Evolutionary conservation across 2,329 filamentous ascomycete species (phyloP), one percentile per base, ranked within the genome.

Genomic region (Escovopsis sp.): DNA sequence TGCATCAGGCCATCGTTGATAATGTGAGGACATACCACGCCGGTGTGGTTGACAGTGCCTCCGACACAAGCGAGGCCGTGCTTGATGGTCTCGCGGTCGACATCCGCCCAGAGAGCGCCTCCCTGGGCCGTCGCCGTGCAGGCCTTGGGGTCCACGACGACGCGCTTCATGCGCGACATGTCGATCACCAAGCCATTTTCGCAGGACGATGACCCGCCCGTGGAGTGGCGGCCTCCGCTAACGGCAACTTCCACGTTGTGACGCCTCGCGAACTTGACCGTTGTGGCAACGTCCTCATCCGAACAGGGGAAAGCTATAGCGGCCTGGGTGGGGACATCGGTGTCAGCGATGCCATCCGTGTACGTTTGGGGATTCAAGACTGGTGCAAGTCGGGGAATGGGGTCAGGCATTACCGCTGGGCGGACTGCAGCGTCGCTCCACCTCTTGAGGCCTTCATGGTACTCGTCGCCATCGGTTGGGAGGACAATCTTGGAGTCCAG

Each of bases 21-120:
- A n/a, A 16, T 17, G 11, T 15, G 14, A 14, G 27, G 13, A 12
- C 28, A 5, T 31, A 31, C 72, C 8, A 77, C 64, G 4, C 74
- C 73, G 1, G 72, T 76, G 42, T 76, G 68, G 35, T 70, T 70
- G 6, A 77, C 71, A 0, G 72, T 74, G 1, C 72, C 72, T 4
- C 70, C 71, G 0, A 76, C 71, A 2, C 70, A 68, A 2, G 70
- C 72, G 0, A 76, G 58, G 0, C 61, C 61, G 43, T 69, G 51
- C 36, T 59, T 51, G 23, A 56, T 64, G 0, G 63, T 61, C 1
- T 62, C 63, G 2, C 53, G 48, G 39, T 76, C 70, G 7, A 76
- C 65, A 44, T 72, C 64, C 38, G 57, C 54, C 68, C 70, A 72
- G 1, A 59, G 47, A 31, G 62, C 60, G 3, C 70, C 69, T 14